Base-by-base conservation (phyloP, 345 rosid genomes). In the Ailanthus altissimus region DNA sequence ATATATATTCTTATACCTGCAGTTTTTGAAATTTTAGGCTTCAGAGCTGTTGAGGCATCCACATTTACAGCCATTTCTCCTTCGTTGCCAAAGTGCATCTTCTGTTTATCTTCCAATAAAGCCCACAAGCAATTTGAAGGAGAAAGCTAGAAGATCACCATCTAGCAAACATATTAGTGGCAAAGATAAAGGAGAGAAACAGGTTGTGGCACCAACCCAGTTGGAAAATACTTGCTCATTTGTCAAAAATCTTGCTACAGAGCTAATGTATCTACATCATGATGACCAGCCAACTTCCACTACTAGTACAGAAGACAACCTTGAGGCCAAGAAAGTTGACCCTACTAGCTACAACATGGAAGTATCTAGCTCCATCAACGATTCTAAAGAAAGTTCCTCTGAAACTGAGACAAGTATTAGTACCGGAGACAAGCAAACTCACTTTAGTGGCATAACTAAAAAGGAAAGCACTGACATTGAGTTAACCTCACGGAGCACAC, bases 1-100 rank as follows among this genome's bases (percentile, higher is more conserved):
- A 49, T 43, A 47, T 74, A 6, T 28, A 50, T 76, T 73, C 82
- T 81, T 45, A 80, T 69, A 77, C 43, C 47, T 65, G 40, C 15
- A 43, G n/a, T 2, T 67, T 64, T 68, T 53, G 38, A 72, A 51
- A 21, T 83, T 6, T 83, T 81, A 96, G 99, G 97, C 99, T 76
- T 90, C 98, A 21, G 98, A 96, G 68, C 84, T 96, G 78, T 82
- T 96, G 66, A 87, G 99, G 89, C 93, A 92, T 82, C 93, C 93
- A 5, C 92, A 88, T 88, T 85, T 96, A 78, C 97, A 92, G 77
- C 84, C 92, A 3, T 87, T 89, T 82, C 89, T 96, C 69, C 91
- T 92, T 65, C 86, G 83, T 6, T 96, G 97, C 83, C 86, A 75
- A 67, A 86, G 86, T 80, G 77, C 90, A 10, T 89, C 98, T 58